A percentile compares a stretch with the other conserved stretches of the same genome.
These are phyloP conservation scores for Gossypium schwendimanii DNA, from an alignment of 441 rosid genomes.

Conservation along the genomic window DNA sequence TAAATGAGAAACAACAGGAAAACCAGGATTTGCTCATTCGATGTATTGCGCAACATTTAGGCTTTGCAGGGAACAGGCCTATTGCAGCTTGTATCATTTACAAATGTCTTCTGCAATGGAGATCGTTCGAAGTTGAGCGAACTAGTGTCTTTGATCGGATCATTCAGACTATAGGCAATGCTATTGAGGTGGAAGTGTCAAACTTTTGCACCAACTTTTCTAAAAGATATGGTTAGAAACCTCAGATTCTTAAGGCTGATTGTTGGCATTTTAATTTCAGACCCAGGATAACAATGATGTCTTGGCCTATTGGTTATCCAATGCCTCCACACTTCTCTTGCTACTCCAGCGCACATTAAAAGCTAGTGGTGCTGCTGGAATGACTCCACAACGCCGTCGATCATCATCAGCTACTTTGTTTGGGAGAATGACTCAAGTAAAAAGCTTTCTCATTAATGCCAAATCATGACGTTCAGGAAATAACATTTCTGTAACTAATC, in stretches of 20 bases:
- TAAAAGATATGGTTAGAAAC: conserved; percentile 2
- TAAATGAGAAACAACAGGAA: conserved; percentile 97
- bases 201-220: conserved; percentile 6
- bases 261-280: conserved; percentile 34
- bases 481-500: conserved; percentile 18
- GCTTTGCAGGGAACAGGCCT: conserved; percentile 79
- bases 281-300: conserved; percentile 85
- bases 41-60: conserved; percentile 79
- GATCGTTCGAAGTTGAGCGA: conserved; percentile 96
- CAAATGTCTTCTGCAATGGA: conserved; percentile 94
- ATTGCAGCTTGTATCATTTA: conserved; percentile 92
- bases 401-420: conserved; percentile 96
- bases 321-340: conserved; percentile 89
- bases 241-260: conserved; percentile 16
- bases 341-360: conserved; percentile 90
- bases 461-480: neutral
- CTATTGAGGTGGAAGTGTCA: conserved; percentile 72
- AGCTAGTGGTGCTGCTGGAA: conserved; percentile 98
- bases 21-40: conserved; percentile 94
- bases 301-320: conserved; percentile 96
- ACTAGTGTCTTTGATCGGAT: conserved; percentile 92
- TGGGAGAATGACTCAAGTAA: conserved; percentile 95
- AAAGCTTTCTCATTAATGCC: conserved; percentile 2
- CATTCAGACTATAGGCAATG: conserved; percentile 89
- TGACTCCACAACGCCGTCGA: conserved; percentile 97